Percentiles rank a stretch among this genome's conserved stretches.
Conservation (phyloP, 306 rosid genomes). For the Chamaecrista fasciculata region DNA sequence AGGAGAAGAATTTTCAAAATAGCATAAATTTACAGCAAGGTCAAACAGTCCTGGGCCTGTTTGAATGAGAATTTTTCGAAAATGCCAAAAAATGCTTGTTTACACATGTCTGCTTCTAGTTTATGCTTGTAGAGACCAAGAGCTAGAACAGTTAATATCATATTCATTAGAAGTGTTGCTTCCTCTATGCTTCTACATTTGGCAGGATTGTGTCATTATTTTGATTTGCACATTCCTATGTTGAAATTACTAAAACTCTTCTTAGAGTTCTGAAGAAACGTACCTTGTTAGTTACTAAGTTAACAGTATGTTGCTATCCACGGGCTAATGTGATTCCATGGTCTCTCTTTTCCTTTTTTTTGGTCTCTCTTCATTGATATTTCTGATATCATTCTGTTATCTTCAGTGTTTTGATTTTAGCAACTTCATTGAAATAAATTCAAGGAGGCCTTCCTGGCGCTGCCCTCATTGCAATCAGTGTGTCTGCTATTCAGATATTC, state of each 20-base stretch:
- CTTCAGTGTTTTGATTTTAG: conserved; percentile 84
- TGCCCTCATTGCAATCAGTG: conserved; percentile 90
- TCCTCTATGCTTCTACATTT: neutral
- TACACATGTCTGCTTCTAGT: neutral
- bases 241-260: neutral
- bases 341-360: neutral
- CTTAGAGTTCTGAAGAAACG: conserved; percentile 3
- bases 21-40: neutral
- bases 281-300: conserved; percentile 10
- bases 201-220: neutral
- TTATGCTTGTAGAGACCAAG: neutral
- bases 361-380: conserved; percentile 18
- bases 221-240: neutral
- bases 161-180: neutral
- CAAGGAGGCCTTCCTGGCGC: conserved; percentile 91
- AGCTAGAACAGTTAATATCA: no score
- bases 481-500: conserved; percentile 71
- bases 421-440: conserved; percentile 66
- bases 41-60: neutral
- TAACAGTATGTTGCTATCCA: neutral
- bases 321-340: neutral
- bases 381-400: conserved; percentile 27
- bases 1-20: neutral
- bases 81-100: neutral
- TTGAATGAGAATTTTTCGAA: neutral